Evolutionary conservation across 2,329 filamentous ascomycete species (phyloP), one percentile per base, ranked within the genome.

Genomic region (Ceratocystis papillata): DNA sequence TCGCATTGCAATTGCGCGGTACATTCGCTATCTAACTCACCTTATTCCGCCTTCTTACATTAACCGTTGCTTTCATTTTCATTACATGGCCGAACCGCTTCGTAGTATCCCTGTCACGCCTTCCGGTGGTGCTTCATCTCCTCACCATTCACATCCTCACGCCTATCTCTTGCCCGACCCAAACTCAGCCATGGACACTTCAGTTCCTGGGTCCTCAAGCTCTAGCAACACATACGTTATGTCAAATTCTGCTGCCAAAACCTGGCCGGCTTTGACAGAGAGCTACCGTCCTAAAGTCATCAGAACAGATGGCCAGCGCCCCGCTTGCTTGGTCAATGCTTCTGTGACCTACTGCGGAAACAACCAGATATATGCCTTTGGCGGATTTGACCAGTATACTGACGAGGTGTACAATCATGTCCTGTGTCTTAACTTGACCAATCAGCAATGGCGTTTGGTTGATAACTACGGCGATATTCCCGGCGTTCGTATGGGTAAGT

Each of bases 381-480:
- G 94, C 55, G 94, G 94, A 20, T 99, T 99, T 73, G 94, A 99
- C 74, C 93, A 97, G 76, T 97, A 96, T 74, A 99, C 94, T 0
- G 94, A 99, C 75, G 94, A 99, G 79, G 89, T 99, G 20, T 99
- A 99, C 77, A 99, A 99, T 73, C 94, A 99, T 77, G 94, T 99
- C 53, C 80, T 99, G 69, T 87, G 86, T 71, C 79, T 99, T 63
- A 92, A 99, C 74, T 82, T 99, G 69, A 81, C 87, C 68, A 92
- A 87, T 69, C 86, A 94, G 71, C 90, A 94, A 74, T 99, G 94
- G 94, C 94, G 85, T 70, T 79, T 99, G 63, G 93, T 99, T 22
- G 94, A 97, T 77, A 99, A 99, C 76, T 99, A 96, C 78, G 94
- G 94, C 44, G 93, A 97, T 76, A 97, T 97, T 70, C 93, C 93